Evolutionary conservation across 2,329 filamentous ascomycete species (phyloP).

Genomic region (Teratosphaeria viscida): DNA sequence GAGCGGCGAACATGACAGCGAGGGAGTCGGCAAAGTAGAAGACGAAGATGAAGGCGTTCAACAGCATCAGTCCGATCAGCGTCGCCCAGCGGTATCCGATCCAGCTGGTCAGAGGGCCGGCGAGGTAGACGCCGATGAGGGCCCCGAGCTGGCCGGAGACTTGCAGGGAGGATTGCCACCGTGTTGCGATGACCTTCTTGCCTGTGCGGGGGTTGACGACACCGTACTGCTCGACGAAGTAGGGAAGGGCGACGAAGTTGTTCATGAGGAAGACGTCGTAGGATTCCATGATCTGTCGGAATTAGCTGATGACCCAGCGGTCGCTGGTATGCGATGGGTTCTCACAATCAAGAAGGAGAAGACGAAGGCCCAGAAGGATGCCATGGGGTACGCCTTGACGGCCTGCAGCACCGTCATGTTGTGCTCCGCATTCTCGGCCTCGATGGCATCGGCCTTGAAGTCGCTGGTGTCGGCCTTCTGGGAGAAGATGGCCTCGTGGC

Average conservation of each 20-base stretch:
- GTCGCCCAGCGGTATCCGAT: constrained; percentile 53
- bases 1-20: constrained; percentile 39
- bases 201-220: constrained; percentile 17
- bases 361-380: constrained; percentile 45
- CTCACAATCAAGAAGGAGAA: constrained; percentile 48
- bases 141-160: constrained; percentile 48
- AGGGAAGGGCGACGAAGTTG: constrained; percentile 45
- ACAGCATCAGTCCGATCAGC: constrained; percentile 43
- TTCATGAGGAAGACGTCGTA: constrained; percentile 53
- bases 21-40: constrained; percentile 47
- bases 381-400: constrained; percentile 43
- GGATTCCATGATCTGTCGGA: constrained; percentile 51
- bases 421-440: constrained; percentile 47
- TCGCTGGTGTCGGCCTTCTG: constrained; percentile 23
- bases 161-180: constrained; percentile 51
- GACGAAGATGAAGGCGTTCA: constrained; percentile 51
- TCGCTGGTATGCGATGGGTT: neutral
- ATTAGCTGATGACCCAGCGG: neutral
- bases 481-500: constrained; percentile 5
- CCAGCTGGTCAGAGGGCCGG: constrained; percentile 49
- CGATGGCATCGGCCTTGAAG: constrained; percentile 45
- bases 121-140: constrained; percentile 48
- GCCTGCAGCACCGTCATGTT: constrained; percentile 41
- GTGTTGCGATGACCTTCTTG: constrained; percentile 35
- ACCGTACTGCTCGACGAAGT: constrained; percentile 41